Base-by-base conservation (phyloP, 305 asterid genomes). In the Coffea humblotiana region DNA sequence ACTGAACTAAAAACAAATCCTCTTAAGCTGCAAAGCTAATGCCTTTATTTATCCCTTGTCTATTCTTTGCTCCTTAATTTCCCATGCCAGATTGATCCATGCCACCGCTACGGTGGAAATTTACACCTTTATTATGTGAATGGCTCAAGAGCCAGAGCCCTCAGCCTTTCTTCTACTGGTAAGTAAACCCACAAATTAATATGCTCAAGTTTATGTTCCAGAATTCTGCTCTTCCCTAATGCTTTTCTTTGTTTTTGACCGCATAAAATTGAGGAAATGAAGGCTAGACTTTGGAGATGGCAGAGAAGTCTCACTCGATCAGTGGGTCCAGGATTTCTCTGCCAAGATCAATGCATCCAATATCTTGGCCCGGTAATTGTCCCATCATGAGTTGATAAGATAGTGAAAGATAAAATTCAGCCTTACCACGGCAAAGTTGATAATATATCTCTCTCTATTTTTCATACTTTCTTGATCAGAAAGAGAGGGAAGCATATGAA, bases 251-350 rank as follows among this genome's bases (percentile, higher is more conserved):
- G 29, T 14, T 77, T 52, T 6, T 18, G 8, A 56, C 18, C 43
- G 29, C 13, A 0, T 40, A 23, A 11, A 37, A 64, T 29, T 60
- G 23, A 49, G 27, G 18, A 43, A 73, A 60, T 71, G 37, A 84
- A 92, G 94, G 94, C 83, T 92, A 83, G 94, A 92, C 69, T 77
- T 88, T 65, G 97, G 97, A 67, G 93, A 89, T 75, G 94, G 93
- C 14, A 90, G 82, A 85, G 83, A 78, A 29, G 84, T 90, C 40
- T 83, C 85, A 85, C 88, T 89, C 47, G 86, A 86, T 75, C 86
- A 82, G 75, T 91, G n/a, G n/a, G 97, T 79, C 83, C 86, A 25
- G 92, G 82, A 81, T 87, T 77, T 84, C 82, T 80, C 90, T 92
- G 76, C 87, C 87, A 85, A 61, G 88, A 84, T 51, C 90, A 90